Conservation (phyloP, 768 basidiomycete genomes). For the Suillus subalutaceus region DNA sequence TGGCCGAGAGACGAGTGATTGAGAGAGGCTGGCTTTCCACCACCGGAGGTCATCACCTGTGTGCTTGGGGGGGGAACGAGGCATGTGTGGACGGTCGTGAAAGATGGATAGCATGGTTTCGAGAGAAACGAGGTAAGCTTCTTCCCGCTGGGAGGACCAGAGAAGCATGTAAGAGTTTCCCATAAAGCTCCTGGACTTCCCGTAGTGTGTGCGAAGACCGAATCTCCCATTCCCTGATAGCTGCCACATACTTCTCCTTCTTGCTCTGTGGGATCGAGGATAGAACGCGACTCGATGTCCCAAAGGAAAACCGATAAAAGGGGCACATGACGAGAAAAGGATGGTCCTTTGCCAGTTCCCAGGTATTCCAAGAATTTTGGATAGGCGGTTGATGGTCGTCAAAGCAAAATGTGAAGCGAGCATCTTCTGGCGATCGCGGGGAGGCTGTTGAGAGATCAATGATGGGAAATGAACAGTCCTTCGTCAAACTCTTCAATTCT, state of each 20-base stretch:
- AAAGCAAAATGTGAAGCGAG: constrained; percentile 23
- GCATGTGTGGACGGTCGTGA: constrained; percentile 25
- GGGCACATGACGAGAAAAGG: constrained; percentile 20
- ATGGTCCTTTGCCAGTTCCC: constrained; percentile 33
- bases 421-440: constrained; percentile 23
- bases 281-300: constrained; percentile 3
- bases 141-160: constrained; percentile 35
- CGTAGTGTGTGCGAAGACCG: constrained; percentile 29
- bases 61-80: constrained; percentile 29
- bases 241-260: constrained; percentile 29
- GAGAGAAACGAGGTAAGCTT: constrained; percentile 43
- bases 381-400: constrained; percentile 41
- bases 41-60: constrained; percentile 36
- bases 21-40: constrained; percentile 32
- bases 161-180: constrained; percentile 42
- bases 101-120: constrained; percentile 38
- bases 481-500: constrained; percentile 20
- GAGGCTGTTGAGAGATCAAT: constrained; percentile 26
- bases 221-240: constrained; percentile 18
- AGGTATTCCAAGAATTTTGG: constrained; percentile 33
- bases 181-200: constrained; percentile 39
- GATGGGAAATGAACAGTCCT: constrained; percentile 27
- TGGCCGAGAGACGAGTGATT: constrained; percentile 13
- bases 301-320: constrained; percentile 37
- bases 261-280: constrained; percentile 30